Percentiles rank a stretch among this genome's conserved stretches.
Conservation (phyloP, 345 rosid genomes). For the Euclidium syriacum region DNA sequence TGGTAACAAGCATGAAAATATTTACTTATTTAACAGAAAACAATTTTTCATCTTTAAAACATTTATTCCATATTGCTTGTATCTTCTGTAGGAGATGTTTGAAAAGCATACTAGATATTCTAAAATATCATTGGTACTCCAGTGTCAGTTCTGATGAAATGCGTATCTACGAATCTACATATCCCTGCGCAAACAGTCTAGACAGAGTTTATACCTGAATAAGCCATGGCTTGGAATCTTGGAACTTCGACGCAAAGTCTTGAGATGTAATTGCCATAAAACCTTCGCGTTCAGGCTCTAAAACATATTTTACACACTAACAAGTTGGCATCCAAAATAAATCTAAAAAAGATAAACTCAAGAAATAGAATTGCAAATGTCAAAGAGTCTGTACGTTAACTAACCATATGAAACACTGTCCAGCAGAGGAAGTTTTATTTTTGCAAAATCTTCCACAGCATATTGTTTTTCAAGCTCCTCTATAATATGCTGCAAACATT, state of each 20-base stretch:
- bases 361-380: not conserved
- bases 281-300: slow-evolving; percentile 44
- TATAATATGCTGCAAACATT: slow-evolving; percentile 48
- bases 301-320: slow-evolving; percentile 11
- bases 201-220: slow-evolving; percentile 48
- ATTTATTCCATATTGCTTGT: no score
- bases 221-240: slow-evolving; percentile 63
- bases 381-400: slow-evolving; percentile 13
- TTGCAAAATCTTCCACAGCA: slow-evolving; percentile 41
- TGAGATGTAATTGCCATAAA: slow-evolving; percentile 46
- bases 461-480: slow-evolving; percentile 42
- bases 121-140: not conserved
- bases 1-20: not conserved
- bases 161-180: not conserved
- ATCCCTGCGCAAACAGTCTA: not conserved
- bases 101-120: not conserved
- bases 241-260: slow-evolving; percentile 39
- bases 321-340: not conserved
- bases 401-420: slow-evolving; percentile 55
- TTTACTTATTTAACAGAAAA: not conserved
- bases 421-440: slow-evolving; percentile 56
- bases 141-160: not conserved
- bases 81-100: no score
- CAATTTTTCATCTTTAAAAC: not conserved
- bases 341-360: not conserved